Base-by-base conservation (phyloP, 192 early-diverging fungal genomes). In the Coemansia sp. region DNA sequence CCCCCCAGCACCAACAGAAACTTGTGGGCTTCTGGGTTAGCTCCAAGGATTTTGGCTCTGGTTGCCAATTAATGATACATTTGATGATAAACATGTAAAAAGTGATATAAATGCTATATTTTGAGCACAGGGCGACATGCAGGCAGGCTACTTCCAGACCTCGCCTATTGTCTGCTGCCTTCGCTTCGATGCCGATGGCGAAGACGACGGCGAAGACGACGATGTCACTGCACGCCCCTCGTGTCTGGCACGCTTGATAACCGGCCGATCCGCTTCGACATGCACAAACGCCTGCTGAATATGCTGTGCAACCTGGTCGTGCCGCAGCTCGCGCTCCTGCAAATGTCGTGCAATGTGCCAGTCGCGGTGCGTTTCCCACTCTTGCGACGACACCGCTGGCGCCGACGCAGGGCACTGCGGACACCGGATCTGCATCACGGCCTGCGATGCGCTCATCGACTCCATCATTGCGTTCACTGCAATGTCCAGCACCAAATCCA, bases 311-410 rank as follows among this genome's bases (percentile, higher is more conserved):
- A 66, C 74, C 13, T 21, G 63, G 7, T 81, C 79, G 63, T 76
- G 67, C 0, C 70, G 66, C 56, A 81, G 37, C 53, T 81, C 79
- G 18, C 74, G 66, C 43, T 75, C 79, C 34, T 81, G 79, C 45
- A 81, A 31, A n/a, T 70, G 56, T 10, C 74, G 59, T 4, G 79
- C 79, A 58, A 81, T 68, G 58, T 81, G 79, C 79, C 79, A 81
- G 59, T 81, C 79, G 21, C 74, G 33, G 40, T 81, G 79, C 9
- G 70, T 81, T 31, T 70, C 74, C 79, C 79, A 81, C 30, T 76
- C 79, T 10, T 34, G 45, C 56, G 74, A 76, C 29, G 67, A 51
- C 1, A 81, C 53, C 5, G 70, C 37, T 12, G 68, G 55, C 18
- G 74, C 64, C 2, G 40, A 42, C 7, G 46, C 64, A 0, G 79